Evolutionary conservation across 2,329 filamentous ascomycete genomes (phyloP).

Genomic region (Hypoxylon sp.): DNA sequence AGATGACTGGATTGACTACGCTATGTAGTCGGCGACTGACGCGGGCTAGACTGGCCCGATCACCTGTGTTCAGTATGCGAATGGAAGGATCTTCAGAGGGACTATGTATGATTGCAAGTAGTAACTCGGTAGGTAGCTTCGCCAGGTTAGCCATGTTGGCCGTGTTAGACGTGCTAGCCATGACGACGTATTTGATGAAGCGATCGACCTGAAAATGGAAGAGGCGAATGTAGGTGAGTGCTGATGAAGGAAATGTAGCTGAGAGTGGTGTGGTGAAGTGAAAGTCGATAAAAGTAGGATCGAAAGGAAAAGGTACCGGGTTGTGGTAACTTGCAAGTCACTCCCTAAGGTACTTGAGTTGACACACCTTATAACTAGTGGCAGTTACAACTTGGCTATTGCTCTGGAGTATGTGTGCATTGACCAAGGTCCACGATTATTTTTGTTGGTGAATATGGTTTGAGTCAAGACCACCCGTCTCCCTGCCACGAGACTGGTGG

Average conservation of each 20-base stretch:
- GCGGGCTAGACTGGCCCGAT: constrained; percentile 1
- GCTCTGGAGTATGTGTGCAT: too few species aligned
- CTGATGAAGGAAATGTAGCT: neutral
- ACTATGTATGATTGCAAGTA: neutral
- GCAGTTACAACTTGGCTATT: too few species aligned
- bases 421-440: too few species aligned
- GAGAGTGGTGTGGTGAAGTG: neutral
- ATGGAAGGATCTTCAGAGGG: too few species aligned
- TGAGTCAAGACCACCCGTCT: too few species aligned
- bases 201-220: neutral
- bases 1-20: neutral
- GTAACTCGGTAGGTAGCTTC: neutral
- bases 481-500: too few species aligned
- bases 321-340: too few species aligned
- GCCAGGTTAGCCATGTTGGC: neutral
- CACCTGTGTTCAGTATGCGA: neutral
- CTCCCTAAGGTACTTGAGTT: too few species aligned
- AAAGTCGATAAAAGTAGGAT: too few species aligned
- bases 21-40: neutral
- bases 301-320: too few species aligned
- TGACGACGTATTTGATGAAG: neutral
- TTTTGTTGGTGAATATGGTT: neutral
- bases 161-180: too few species aligned
- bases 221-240: neutral
- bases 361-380: too few species aligned